These are phyloP conservation scores for Heterobasidion occidentale DNA, from an alignment of 1,284 basidiomycete species.

Conservation along the genomic window DNA sequence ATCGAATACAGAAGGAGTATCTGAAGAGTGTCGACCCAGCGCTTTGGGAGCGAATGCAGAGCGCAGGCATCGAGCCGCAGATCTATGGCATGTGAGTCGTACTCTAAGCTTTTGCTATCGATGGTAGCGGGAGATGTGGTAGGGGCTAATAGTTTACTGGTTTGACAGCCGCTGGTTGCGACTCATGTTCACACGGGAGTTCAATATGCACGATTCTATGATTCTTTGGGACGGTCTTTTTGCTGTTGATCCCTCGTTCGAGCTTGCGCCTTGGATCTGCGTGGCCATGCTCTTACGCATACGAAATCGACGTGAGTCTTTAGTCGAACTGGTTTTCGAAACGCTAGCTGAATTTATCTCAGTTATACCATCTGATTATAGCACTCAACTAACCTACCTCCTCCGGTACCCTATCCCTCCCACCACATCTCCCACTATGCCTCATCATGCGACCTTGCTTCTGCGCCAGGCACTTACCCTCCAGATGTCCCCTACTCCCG, in stretches of 20 bases:
- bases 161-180: slow-evolving; percentile 77
- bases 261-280: slow-evolving; percentile 77
- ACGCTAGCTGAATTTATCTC: neutral
- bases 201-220: slow-evolving; percentile 68
- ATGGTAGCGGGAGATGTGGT: slow-evolving; percentile 6
- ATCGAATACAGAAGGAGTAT: slow-evolving; percentile 65
- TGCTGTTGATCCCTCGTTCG: slow-evolving; percentile 68
- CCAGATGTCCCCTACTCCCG: slow-evolving; percentile 63
- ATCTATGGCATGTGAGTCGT: slow-evolving; percentile 83
- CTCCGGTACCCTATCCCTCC: slow-evolving; percentile 73
- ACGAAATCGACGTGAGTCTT: slow-evolving; percentile 67
- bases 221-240: slow-evolving; percentile 89
- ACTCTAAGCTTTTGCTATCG: neutral
- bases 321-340: too few relatives aligned
- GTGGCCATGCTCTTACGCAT: slow-evolving; percentile 91
- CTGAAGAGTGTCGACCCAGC: slow-evolving; percentile 79
- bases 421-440: slow-evolving; percentile 17
- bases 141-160: neutral
- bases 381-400: slow-evolving; percentile 71
- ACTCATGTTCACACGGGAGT: slow-evolving; percentile 85
- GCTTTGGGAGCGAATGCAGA: slow-evolving; percentile 69
- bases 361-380: slow-evolving; percentile 87
- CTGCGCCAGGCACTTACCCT: slow-evolving; percentile 77
- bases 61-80: slow-evolving; percentile 83
- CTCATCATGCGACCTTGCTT: slow-evolving; percentile 60